A percentile compares a stretch with the other conserved stretches of the same genome.
Evolutionary conservation across 306 rosid species (phyloP).

Genomic region (Cercis canadensis): DNA sequence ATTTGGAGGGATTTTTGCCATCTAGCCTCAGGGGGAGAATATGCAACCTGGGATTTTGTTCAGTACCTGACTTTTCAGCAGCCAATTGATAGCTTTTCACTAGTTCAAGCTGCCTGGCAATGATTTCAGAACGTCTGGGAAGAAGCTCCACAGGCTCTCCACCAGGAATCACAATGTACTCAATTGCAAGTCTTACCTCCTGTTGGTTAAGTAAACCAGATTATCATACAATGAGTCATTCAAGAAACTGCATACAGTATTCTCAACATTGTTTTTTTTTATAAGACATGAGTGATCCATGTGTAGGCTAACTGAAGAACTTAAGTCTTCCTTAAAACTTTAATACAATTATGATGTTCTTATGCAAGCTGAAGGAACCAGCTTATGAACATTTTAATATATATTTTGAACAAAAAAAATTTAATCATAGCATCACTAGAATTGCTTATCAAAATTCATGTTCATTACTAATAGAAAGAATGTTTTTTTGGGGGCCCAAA

Average conservation of each 20-base stretch:
- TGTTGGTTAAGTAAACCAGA: slow-evolving; percentile 36
- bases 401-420: no score
- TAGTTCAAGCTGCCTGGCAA: slow-evolving; percentile 89
- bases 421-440: no score
- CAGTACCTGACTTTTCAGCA: slow-evolving; percentile 90
- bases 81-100: slow-evolving; percentile 91
- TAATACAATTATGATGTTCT: no score
- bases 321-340: no score
- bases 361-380: no score
- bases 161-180: slow-evolving; percentile 97
- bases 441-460: background rate
- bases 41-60: slow-evolving; percentile 92
- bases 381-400: no score
- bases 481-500: no score
- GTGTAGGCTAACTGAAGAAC: no score
- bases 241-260: background rate
- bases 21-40: slow-evolving; percentile 82
- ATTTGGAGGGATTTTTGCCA: slow-evolving; percentile 53
- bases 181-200: slow-evolving; percentile 99
- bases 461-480: background rate
- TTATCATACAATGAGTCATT: background rate
- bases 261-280: no score
- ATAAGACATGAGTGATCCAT: no score
- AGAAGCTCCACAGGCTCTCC: slow-evolving; percentile 99
- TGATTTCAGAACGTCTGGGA: slow-evolving; percentile 88